Conservation (phyloP, 331 rosid species). For the Prunus yedoensis region DNA sequence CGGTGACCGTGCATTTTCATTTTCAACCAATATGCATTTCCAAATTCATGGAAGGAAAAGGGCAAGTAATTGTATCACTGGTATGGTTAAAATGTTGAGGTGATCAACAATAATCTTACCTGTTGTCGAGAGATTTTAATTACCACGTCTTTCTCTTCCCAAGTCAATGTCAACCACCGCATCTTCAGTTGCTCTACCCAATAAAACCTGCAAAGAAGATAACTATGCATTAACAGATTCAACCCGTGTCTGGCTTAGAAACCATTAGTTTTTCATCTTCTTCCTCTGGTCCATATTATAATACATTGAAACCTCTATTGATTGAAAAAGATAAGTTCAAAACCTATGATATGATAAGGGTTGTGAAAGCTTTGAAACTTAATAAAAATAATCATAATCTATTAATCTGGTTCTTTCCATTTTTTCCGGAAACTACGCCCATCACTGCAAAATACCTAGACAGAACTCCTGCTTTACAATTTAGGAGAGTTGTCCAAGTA, state of each 20-base stretch:
- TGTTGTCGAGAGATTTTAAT: slow-evolving; percentile 86
- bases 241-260: slow-evolving; percentile 15
- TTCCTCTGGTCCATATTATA: slow-evolving; percentile 13
- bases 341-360: background rate
- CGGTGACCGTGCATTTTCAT: no score
- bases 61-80: background rate
- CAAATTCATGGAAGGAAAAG: background rate
- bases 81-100: background rate
- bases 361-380: background rate
- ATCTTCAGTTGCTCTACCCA: slow-evolving; percentile 84
- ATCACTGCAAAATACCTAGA: slow-evolving; percentile 10
- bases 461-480: slow-evolving; percentile 4
- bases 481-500: background rate
- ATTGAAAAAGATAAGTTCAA: background rate
- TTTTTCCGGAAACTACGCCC: background rate
- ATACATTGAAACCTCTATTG: background rate
- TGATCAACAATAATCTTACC: slow-evolving; percentile 45
- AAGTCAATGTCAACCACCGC: slow-evolving; percentile 81
- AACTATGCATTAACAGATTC: slow-evolving; percentile 22
- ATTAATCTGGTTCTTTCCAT: background rate
- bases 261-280: slow-evolving; percentile 16
- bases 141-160: slow-evolving; percentile 63
- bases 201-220: slow-evolving; percentile 60
- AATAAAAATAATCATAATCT: background rate
- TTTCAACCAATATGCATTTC: background rate